These are phyloP conservation scores for Hawksworthiomyces lignivorus DNA, from an alignment of 2,329 filamentous ascomycete genomes.

Conservation along the genomic window DNA sequence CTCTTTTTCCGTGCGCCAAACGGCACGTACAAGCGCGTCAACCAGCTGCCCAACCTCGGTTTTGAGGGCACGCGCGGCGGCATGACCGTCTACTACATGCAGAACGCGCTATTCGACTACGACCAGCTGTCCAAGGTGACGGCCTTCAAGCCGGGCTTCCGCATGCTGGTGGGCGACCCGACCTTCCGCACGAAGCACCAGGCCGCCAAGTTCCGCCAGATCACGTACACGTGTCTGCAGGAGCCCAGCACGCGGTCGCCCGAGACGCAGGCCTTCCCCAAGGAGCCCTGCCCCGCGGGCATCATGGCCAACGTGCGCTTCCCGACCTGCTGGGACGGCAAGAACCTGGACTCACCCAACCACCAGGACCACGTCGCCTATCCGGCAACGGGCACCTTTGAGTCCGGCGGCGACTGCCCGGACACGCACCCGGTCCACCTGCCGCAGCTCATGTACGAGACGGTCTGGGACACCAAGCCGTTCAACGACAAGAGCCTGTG, in stretches of 20 bases:
- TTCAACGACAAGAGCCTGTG: slow-evolving; percentile 27
- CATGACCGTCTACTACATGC: slow-evolving; percentile 34
- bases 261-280: slow-evolving; percentile 33
- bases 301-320: slow-evolving; percentile 32
- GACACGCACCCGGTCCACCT: slow-evolving; percentile 27
- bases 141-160: slow-evolving; percentile 34
- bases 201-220: slow-evolving; percentile 24
- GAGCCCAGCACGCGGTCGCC: slow-evolving; percentile 31
- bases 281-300: slow-evolving; percentile 28
- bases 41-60: slow-evolving; percentile 31
- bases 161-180: slow-evolving; percentile 33
- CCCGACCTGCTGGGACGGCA: slow-evolving; percentile 37
- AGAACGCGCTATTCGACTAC: slow-evolving; percentile 30
- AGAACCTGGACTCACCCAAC: slow-evolving; percentile 35
- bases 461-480: slow-evolving; percentile 34
- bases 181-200: slow-evolving; percentile 21
- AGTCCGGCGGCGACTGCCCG: slow-evolving; percentile 37
- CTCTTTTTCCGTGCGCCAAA: slow-evolving; percentile 33
- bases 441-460: slow-evolving; percentile 33
- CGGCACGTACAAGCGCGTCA: slow-evolving; percentile 33
- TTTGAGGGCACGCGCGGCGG: slow-evolving; percentile 28
- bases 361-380: slow-evolving; percentile 28
- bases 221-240: slow-evolving; percentile 30
- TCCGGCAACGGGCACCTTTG: slow-evolving; percentile 35
- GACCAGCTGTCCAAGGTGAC: slow-evolving; percentile 30